Percentiles rank a stretch among this genome's conserved stretches.
Conservation (phyloP, 2,329 filamentous ascomycete genomes). For the Arthrobotrys iridis region DNA sequence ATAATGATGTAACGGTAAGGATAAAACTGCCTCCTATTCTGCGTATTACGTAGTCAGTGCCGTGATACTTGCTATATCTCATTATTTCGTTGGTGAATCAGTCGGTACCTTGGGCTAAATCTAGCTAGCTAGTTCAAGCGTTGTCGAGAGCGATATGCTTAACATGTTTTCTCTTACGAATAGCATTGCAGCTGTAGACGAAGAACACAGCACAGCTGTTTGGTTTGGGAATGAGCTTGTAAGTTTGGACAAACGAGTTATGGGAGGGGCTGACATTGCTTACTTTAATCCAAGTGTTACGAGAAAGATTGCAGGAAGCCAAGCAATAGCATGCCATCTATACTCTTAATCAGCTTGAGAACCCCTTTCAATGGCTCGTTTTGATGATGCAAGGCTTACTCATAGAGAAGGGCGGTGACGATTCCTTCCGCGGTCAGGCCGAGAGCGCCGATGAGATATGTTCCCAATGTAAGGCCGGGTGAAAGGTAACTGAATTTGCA, state of each 20-base stretch:
- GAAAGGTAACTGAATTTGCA: conserved; percentile 11
- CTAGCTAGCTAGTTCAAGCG: background rate
- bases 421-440: conserved; percentile 28
- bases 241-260: background rate
- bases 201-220: conserved; percentile 25
- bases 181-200: background rate
- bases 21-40: too few species aligned
- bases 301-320: conserved; percentile 44
- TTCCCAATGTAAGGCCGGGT: conserved; percentile 3
- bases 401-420: conserved; percentile 10
- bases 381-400: conserved; percentile 5
- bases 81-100: too few species aligned
- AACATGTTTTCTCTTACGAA: conserved; percentile 11
- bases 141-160: conserved; percentile 22
- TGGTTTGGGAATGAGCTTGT: background rate
- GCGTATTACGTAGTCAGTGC: too few species aligned
- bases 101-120: too few species aligned
- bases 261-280: too few species aligned
- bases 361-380: background rate
- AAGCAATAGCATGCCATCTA: conserved; percentile 40
- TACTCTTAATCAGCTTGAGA: background rate
- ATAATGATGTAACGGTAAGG: too few species aligned
- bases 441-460: conserved; percentile 4
- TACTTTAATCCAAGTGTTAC: conserved; percentile 28
- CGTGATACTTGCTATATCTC: too few species aligned